Conservation (phyloP, 768 basidiomycete species). For the Russula earlei region DNA sequence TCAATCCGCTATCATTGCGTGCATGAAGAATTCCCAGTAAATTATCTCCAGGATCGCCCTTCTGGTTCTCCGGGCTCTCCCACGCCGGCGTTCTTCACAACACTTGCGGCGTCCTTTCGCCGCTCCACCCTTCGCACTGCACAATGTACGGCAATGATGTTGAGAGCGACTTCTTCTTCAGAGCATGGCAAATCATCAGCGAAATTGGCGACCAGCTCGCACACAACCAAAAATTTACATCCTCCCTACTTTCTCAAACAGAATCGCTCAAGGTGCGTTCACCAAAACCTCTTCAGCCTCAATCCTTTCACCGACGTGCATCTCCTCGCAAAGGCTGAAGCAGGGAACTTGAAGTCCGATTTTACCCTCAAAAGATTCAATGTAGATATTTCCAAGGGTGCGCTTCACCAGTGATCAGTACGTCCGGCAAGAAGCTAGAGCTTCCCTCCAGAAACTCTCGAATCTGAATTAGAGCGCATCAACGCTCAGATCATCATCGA, state of each 20-base stretch:
- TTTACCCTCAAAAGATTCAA: slow-evolving; percentile 37
- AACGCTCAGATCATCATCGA: slow-evolving; percentile 89
- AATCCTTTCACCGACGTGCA: not conserved
- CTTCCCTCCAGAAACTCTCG: slow-evolving; percentile 62
- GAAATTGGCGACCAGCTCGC: slow-evolving; percentile 36
- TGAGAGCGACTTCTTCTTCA: slow-evolving; percentile 13
- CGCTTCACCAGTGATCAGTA: not conserved
- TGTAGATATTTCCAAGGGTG: slow-evolving; percentile 35
- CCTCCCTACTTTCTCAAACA: slow-evolving; percentile 34
- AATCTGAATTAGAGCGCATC: slow-evolving; percentile 83
- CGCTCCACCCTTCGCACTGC: not conserved
- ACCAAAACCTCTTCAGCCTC: not conserved
- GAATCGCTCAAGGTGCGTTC: slow-evolving; percentile 34
- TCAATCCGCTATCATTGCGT: not conserved
- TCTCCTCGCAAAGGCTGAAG: slow-evolving; percentile 13
- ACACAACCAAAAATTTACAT: slow-evolving; percentile 35
- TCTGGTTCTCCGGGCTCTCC: not conserved
- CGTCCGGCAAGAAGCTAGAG: not conserved
- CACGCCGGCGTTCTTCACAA: slow-evolving; percentile 3
- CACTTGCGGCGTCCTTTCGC: not conserved
- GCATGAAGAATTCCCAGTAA: not conserved
- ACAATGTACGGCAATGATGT: slow-evolving; percentile 14
- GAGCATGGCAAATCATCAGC: slow-evolving; percentile 21
- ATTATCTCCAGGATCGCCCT: too few relatives aligned
- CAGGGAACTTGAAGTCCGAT: slow-evolving; percentile 28